These are phyloP conservation scores for Solanum hybrid DNA, from an alignment of 305 asterid species.

Conservation along the genomic window DNA sequence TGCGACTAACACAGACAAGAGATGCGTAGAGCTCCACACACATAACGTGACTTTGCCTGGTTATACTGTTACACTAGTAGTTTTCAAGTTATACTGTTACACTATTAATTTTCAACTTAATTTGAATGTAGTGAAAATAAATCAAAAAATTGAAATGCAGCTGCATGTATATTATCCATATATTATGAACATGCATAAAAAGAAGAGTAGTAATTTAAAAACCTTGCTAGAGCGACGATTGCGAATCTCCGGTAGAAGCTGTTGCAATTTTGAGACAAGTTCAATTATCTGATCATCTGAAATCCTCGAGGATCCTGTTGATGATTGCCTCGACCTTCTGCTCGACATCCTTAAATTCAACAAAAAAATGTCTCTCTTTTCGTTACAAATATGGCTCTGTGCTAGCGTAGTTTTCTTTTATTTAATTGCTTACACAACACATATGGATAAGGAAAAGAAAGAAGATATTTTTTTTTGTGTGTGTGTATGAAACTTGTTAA, in stretches of 20 bases:
- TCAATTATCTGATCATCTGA: slow-evolving; percentile 75
- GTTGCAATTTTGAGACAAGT: slow-evolving; percentile 75
- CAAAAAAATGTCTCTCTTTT: neutral
- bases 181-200: neutral
- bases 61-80: neutral
- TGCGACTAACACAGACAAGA: neutral
- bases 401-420: neutral
- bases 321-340: slow-evolving; percentile 69
- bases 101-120: neutral
- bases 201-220: neutral
- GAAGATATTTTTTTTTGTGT: neutral
- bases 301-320: slow-evolving; percentile 44
- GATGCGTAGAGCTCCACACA: neutral
- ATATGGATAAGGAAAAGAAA: neutral
- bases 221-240: slow-evolving; percentile 70
- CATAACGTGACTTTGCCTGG: neutral
- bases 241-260: slow-evolving; percentile 81
- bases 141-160: neutral
- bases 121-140: neutral
- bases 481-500: neutral
- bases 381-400: neutral
- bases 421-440: neutral
- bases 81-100: neutral
- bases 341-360: slow-evolving; percentile 50
- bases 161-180: neutral